These are phyloP conservation scores for Phoma sp. DNA, from an alignment of 2,329 filamentous ascomycete genomes.

Conservation along the genomic window DNA sequence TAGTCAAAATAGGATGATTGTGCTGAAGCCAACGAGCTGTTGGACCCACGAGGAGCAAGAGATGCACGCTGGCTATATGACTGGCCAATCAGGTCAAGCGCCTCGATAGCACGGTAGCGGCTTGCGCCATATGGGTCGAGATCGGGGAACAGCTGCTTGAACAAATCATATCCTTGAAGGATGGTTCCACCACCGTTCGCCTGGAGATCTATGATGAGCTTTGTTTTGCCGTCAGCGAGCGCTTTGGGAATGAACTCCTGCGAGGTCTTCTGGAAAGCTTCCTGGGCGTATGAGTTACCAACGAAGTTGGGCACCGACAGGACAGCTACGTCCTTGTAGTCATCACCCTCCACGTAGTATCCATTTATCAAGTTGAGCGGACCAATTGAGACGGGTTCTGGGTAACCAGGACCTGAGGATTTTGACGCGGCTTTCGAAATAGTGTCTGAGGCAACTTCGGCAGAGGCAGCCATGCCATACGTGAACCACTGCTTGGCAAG, in stretches of 20 bases:
- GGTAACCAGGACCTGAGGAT: slow-evolving; percentile 50
- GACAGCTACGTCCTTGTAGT: slow-evolving; percentile 54
- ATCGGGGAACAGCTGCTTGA: slow-evolving; percentile 62
- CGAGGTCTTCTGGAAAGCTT: slow-evolving; percentile 49
- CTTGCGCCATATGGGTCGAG: slow-evolving; percentile 57
- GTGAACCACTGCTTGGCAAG: slow-evolving; percentile 49
- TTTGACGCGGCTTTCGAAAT: slow-evolving; percentile 18
- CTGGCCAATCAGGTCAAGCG: slow-evolving; percentile 53
- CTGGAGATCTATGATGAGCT: slow-evolving; percentile 65
- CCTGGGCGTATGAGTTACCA: slow-evolving; percentile 24
- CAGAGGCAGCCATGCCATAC: slow-evolving; percentile 24
- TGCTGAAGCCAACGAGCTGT: slow-evolving; percentile 48
- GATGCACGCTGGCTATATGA: slow-evolving; percentile 44
- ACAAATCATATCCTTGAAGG: slow-evolving; percentile 65
- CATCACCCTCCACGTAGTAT: slow-evolving; percentile 52
- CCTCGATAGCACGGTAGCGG: slow-evolving; percentile 59
- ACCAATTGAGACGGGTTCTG: slow-evolving; percentile 48
- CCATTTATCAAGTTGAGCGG: slow-evolving; percentile 52
- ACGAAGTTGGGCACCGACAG: slow-evolving; percentile 52
- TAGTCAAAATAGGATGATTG: slow-evolving; percentile 55
- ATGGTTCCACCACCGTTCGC: slow-evolving; percentile 66
- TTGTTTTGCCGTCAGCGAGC: slow-evolving; percentile 60
- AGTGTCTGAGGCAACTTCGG: slow-evolving; percentile 1
- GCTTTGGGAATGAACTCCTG: slow-evolving; percentile 51
- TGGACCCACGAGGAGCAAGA: slow-evolving; percentile 40